These are phyloP conservation scores for Hyaloscypha finlandica DNA, from an alignment of 495 filamentous ascomycete species.

Conservation along the genomic window DNA sequence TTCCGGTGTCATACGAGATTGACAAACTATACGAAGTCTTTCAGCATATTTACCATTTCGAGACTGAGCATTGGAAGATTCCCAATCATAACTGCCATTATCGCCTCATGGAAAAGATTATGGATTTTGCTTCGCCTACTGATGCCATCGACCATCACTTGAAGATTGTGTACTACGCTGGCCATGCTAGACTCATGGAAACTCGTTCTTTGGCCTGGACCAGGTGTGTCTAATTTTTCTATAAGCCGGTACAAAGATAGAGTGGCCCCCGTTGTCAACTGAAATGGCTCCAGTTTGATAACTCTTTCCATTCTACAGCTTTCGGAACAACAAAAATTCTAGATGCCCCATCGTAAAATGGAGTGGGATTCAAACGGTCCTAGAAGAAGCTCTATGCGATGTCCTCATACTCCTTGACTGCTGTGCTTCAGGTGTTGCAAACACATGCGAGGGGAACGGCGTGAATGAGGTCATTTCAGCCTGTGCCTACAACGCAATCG, in stretches of 20 bases:
- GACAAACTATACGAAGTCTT: not conserved
- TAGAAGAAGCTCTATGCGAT: constrained; percentile 52
- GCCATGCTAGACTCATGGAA: not conserved
- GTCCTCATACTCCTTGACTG: constrained; percentile 56
- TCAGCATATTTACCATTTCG: not conserved
- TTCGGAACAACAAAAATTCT: not conserved
- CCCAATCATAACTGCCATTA: not conserved
- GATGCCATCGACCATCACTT: not conserved
- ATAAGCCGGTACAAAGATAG: not conserved
- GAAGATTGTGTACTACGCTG: constrained; percentile 12
- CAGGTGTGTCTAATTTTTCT: not conserved
- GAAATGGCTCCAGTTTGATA: not conserved
- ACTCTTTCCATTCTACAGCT: not conserved
- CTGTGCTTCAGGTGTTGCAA: constrained; percentile 53
- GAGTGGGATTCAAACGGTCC: constrained; percentile 53
- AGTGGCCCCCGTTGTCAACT: not conserved
- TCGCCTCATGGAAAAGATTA: not conserved
- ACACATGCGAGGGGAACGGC: constrained; percentile 50
- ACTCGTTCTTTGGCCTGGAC: not conserved
- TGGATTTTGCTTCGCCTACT: not conserved
- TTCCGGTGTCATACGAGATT: constrained; percentile 4
- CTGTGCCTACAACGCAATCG: constrained; percentile 54
- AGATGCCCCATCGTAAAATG: constrained; percentile 36
- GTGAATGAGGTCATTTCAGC: constrained; percentile 55
- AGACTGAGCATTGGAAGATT: constrained; percentile 2